phyloP scores from a whole-genome alignment of 495 filamentous ascomycete genomes.

The Antarctomyces pellizariae region DNA sequence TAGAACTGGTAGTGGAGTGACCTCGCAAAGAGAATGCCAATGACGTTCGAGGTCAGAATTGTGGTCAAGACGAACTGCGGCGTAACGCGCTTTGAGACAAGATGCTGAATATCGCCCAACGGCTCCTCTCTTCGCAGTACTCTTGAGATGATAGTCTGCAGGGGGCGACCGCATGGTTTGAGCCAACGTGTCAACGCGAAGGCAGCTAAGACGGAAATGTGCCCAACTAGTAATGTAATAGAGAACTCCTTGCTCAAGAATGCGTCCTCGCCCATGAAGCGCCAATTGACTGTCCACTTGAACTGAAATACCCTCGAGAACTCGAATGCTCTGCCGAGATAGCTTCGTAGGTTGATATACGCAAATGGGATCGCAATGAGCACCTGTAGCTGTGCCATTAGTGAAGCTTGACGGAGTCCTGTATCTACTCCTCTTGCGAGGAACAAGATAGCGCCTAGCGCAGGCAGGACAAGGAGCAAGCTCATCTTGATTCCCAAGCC shows the following conservation, averaged over 20 bases:
- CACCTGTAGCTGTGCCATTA: slow-evolving; percentile 57
- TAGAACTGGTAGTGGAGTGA: slow-evolving; percentile 96
- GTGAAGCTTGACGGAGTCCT: slow-evolving; percentile 37
- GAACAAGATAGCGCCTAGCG: slow-evolving; percentile 47
- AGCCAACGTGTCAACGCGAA: slow-evolving; percentile 32
- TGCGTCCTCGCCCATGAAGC: slow-evolving; percentile 59
- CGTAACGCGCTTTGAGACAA: slow-evolving; percentile 33
- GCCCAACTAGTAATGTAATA: slow-evolving; percentile 36
- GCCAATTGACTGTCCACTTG: slow-evolving; percentile 98
- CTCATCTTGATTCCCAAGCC: slow-evolving; percentile 91
- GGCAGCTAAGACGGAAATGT: slow-evolving; percentile 36
- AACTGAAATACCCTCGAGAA: slow-evolving; percentile 73
- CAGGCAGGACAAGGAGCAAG: slow-evolving; percentile 57
- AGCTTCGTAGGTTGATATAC: slow-evolving; percentile 37
- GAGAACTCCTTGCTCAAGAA: slow-evolving; percentile 66
- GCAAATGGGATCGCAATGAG: slow-evolving; percentile 60
- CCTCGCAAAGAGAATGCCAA: slow-evolving; percentile 78
- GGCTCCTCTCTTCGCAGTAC: slow-evolving; percentile 28
- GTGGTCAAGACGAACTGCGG: slow-evolving; percentile 55
- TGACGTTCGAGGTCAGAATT: slow-evolving; percentile 53
- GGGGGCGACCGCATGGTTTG: slow-evolving; percentile 20
- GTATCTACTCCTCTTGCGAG: slow-evolving; percentile 38
- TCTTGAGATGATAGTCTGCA: slow-evolving; percentile 24
- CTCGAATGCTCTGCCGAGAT: slow-evolving; percentile 66
- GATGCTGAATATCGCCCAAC: slow-evolving; percentile 26